These are phyloP conservation scores for Orbilia blumenaviensis DNA, from an alignment of 2,329 filamentous ascomycete genomes.

Conservation along the genomic window DNA sequence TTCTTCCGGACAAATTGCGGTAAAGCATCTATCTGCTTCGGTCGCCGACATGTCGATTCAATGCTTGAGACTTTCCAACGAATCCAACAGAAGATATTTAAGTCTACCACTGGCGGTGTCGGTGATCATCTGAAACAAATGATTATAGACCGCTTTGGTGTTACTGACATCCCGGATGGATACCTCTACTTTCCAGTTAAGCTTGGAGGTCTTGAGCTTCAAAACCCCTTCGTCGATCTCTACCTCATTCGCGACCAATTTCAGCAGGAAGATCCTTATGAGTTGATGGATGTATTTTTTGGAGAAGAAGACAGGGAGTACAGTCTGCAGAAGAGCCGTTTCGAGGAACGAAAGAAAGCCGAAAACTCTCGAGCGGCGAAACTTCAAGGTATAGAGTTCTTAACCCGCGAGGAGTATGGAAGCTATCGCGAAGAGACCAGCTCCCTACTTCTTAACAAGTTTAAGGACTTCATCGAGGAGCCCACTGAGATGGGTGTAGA, in stretches of 20 bases:
- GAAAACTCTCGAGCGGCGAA: conserved; percentile 49
- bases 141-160: conserved; percentile 67
- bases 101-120: conserved; percentile 62
- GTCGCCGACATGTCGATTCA: conserved; percentile 67
- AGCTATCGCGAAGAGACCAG: conserved; percentile 60
- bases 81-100: conserved; percentile 67
- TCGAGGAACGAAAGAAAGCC: conserved; percentile 57
- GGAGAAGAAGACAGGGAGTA: conserved; percentile 61
- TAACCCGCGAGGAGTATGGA: conserved; percentile 64
- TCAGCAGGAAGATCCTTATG: conserved; percentile 59
- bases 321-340: conserved; percentile 58
- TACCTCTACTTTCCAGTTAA: conserved; percentile 64
- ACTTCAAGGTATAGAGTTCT: conserved; percentile 62
- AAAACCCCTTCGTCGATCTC: conserved; percentile 63
- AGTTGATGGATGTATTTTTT: conserved; percentile 60
- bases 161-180: conserved; percentile 63
- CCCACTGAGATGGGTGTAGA: conserved; percentile 57
- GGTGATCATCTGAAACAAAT: conserved; percentile 68
- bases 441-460: conserved; percentile 60
- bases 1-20: conserved; percentile 71
- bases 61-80: conserved; percentile 66
- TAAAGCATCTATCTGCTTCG: conserved; percentile 66
- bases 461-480: conserved; percentile 58
- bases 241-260: conserved; percentile 61
- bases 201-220: conserved; percentile 64